Percentiles rank a stretch among this genome's conserved stretches.
Conservation (phyloP, 1,284 basidiomycete species). For the Trametes versicolor region DNA sequence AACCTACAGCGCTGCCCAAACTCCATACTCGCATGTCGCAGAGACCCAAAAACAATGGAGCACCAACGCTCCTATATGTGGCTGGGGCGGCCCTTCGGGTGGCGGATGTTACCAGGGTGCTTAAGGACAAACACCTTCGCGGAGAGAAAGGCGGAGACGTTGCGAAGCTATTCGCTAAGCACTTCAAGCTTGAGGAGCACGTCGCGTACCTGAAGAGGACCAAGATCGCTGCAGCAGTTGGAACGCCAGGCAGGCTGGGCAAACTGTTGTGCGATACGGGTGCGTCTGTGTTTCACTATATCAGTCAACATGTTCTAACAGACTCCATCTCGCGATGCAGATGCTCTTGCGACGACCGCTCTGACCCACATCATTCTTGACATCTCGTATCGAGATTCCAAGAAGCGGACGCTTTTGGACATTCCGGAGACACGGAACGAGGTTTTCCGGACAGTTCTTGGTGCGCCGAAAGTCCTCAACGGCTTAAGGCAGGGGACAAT, state of each 20-base stretch:
- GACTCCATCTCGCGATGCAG: slow-evolving; percentile 47
- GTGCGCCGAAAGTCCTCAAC: slow-evolving; percentile 65
- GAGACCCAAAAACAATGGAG: slow-evolving; percentile 75
- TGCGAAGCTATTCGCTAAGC: slow-evolving; percentile 88
- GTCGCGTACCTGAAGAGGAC: slow-evolving; percentile 78
- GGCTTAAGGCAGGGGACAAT: slow-evolving; percentile 76
- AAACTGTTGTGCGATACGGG: slow-evolving; percentile 83
- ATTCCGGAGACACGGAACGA: slow-evolving; percentile 86
- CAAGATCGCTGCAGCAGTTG: slow-evolving; percentile 80
- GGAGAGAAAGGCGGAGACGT: slow-evolving; percentile 85
- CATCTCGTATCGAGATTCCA: slow-evolving; percentile 72
- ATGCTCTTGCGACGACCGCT: slow-evolving; percentile 73
- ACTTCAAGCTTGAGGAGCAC: slow-evolving; percentile 86
- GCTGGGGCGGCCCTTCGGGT: slow-evolving; percentile 83
- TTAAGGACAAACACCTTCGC: slow-evolving; percentile 73
- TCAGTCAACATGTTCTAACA: slow-evolving; percentile 34
- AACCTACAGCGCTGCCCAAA: slow-evolving; percentile 67
- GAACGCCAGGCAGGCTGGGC: slow-evolving; percentile 84
- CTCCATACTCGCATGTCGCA: slow-evolving; percentile 76
- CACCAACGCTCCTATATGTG: slow-evolving; percentile 82
- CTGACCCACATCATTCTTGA: slow-evolving; percentile 87
- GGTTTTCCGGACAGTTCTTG: slow-evolving; percentile 79
- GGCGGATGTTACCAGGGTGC: slow-evolving; percentile 75
- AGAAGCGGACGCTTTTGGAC: slow-evolving; percentile 79
- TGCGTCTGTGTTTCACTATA: slow-evolving; percentile 45